Conservation (phyloP, 1,284 basidiomycete species). For the Blastosporella zonata region DNA sequence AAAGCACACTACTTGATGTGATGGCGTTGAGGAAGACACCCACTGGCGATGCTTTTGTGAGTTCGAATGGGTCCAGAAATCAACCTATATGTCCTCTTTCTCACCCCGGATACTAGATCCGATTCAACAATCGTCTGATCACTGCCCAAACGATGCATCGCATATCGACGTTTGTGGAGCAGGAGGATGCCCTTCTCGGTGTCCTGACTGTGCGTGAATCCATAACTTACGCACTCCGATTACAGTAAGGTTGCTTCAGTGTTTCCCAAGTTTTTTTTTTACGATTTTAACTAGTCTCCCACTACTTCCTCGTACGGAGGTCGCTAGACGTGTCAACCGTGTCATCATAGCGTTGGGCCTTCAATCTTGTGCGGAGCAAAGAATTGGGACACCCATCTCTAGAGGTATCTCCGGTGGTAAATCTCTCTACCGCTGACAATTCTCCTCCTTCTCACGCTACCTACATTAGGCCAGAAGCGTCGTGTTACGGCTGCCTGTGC, state of each 20-base stretch:
- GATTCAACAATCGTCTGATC: conserved; percentile 30
- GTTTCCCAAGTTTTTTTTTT: neutral
- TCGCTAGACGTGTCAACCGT: conserved; percentile 49
- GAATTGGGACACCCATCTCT: conserved; percentile 55
- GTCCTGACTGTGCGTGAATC: conserved; percentile 65
- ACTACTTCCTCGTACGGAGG: conserved; percentile 36
- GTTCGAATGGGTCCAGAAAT: conserved; percentile 8
- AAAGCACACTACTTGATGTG: conserved; percentile 40
- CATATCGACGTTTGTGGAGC: conserved; percentile 55
- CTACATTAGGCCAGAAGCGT: conserved; percentile 51
- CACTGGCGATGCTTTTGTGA: conserved; percentile 30
- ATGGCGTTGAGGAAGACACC: conserved; percentile 37
- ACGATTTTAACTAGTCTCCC: conserved; percentile 35
- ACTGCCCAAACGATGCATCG: conserved; percentile 30
- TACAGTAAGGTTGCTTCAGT: conserved; percentile 35
- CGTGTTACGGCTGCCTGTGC: conserved; percentile 65
- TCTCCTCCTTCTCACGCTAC: neutral
- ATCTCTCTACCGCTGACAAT: neutral
- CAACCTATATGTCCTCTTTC: neutral
- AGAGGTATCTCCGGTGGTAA: conserved; percentile 58
- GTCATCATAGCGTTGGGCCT: conserved; percentile 59
- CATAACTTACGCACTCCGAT: conserved; percentile 55
- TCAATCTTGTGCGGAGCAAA: conserved; percentile 50
- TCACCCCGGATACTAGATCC: conserved; percentile 22
- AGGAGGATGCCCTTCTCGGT: conserved; percentile 58